A percentile compares a stretch with the other conserved stretches of the same genome.
Evolutionary conservation across 371 early-diverging fungal genomes (phyloP).

Genomic region (Circinella umbellata): DNA sequence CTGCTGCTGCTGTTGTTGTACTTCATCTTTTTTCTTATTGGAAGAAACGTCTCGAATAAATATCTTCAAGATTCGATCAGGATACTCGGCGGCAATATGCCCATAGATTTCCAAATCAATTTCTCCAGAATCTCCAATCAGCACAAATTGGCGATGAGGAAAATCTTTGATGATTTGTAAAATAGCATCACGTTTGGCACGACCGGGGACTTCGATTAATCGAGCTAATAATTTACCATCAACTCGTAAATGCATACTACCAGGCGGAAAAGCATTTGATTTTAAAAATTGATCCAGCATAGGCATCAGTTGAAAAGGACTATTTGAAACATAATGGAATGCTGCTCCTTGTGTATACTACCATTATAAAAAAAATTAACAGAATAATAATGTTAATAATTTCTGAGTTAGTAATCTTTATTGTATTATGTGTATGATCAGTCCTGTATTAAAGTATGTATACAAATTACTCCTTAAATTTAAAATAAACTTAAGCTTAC

Average conservation of each 20-base stretch:
- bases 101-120: slow-evolving; percentile 85
- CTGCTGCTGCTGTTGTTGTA: too few relatives aligned
- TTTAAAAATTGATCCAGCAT: slow-evolving; percentile 75
- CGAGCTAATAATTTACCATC: slow-evolving; percentile 51
- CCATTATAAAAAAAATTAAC: slow-evolving; percentile 6
- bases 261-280: slow-evolving; percentile 75
- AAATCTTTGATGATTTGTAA: slow-evolving; percentile 67
- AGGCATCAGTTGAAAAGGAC: slow-evolving; percentile 87
- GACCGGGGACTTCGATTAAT: slow-evolving; percentile 42
- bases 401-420: neutral
- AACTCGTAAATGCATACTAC: slow-evolving; percentile 73
- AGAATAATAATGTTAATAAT: neutral
- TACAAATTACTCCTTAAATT: neutral
- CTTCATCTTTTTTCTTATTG: slow-evolving; percentile 1
- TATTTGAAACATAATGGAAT: slow-evolving; percentile 92
- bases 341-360: slow-evolving; percentile 69
- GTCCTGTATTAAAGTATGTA: too few relatives aligned
- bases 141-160: slow-evolving; percentile 82
- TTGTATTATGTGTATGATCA: too few relatives aligned
- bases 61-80: slow-evolving; percentile 75
- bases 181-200: slow-evolving; percentile 67
- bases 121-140: slow-evolving; percentile 93
- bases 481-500: slow-evolving; percentile 33
- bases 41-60: slow-evolving; percentile 80
- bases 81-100: slow-evolving; percentile 62